Conservation (phyloP, 78 protist species). For the Planoprotostelium fungivorum region DNA sequence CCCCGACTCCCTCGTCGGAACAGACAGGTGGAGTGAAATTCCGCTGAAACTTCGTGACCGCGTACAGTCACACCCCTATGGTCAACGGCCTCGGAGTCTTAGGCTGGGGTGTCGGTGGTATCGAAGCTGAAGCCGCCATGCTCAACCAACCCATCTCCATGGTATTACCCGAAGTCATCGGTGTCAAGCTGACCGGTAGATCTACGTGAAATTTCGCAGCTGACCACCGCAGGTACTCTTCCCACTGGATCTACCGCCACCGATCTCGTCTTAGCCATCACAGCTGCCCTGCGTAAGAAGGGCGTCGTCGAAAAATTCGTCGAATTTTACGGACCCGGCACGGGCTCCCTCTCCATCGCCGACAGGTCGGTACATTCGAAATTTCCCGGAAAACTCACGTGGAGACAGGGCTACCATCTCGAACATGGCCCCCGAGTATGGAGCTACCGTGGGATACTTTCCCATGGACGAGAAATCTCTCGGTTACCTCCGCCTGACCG, state of each 20-base stretch:
- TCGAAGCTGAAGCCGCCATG: conserved; percentile 88
- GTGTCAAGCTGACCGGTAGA: conserved; percentile 66
- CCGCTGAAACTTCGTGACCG: no score
- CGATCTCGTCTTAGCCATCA: conserved; percentile 83
- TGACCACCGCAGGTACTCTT: conserved; percentile 26
- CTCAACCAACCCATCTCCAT: conserved; percentile 78
- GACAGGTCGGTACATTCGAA: background rate
- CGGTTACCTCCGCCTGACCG: conserved; percentile 67
- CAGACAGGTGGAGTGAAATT: no score
- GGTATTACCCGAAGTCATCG: conserved; percentile 83
- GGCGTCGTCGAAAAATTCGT: conserved; percentile 89
- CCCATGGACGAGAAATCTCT: conserved; percentile 73
- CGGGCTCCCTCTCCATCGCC: conserved; percentile 48
- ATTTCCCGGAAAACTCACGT: background rate
- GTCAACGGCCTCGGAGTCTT: conserved; percentile 82
- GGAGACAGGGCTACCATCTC: conserved; percentile 88
- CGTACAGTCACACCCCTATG: conserved; percentile 85
- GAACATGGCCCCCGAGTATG: conserved; percentile 93
- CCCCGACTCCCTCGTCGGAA: conserved; percentile 86
- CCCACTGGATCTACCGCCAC: conserved; percentile 75
- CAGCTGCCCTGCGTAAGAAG: conserved; percentile 59
- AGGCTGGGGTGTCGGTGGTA: conserved; percentile 89
- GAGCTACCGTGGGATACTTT: conserved; percentile 87
- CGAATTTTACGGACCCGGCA: conserved; percentile 85
- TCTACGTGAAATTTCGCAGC: background rate